Percentiles rank a stretch among this genome's conserved stretches.
Conservation (phyloP, 768 basidiomycete species). For the Suillus ampliporus region DNA sequence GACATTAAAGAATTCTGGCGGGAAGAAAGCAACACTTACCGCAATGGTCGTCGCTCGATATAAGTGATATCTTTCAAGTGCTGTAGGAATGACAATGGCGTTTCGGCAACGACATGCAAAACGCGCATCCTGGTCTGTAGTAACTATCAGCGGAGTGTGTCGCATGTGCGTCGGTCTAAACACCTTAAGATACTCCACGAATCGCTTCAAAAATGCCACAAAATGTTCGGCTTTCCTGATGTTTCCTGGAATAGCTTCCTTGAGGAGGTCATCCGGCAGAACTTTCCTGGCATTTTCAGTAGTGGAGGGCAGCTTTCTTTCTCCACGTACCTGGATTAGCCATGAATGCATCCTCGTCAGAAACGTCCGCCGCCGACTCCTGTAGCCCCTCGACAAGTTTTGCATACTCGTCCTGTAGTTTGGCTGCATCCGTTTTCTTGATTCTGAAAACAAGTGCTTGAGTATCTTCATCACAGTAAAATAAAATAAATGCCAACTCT, state of each 20-base stretch:
- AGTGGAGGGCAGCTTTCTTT: not conserved
- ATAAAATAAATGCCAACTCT: slow-evolving; percentile 61
- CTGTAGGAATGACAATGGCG: slow-evolving; percentile 94
- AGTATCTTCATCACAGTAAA: not conserved
- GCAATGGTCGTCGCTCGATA: slow-evolving; percentile 90
- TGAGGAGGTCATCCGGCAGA: slow-evolving; percentile 91
- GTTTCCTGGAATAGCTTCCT: slow-evolving; percentile 96
- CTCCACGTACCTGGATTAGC: slow-evolving; percentile 78
- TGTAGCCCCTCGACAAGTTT: slow-evolving; percentile 94
- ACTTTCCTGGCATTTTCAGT: slow-evolving; percentile 50
- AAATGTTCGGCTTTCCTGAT: slow-evolving; percentile 99
- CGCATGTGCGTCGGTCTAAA: not conserved
- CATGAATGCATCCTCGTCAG: slow-evolving; percentile 84
- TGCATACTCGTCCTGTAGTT: slow-evolving; percentile 95
- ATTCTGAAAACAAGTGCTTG: slow-evolving; percentile 59
- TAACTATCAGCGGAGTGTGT: slow-evolving; percentile 18
- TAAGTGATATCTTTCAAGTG: slow-evolving; percentile 99
- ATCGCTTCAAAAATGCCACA: slow-evolving; percentile 96
- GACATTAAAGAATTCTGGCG: slow-evolving; percentile 7
- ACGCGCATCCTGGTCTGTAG: slow-evolving; percentile 96
- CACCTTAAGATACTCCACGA: slow-evolving; percentile 98
- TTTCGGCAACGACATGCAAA: slow-evolving; percentile 98
- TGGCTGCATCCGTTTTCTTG: slow-evolving; percentile 90
- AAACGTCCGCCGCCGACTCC: slow-evolving; percentile 62
- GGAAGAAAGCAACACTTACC: slow-evolving; percentile 55